These are phyloP conservation scores for Spergularia azorica DNA, from an alignment of 179 eudicot species.

Conservation along the genomic window DNA sequence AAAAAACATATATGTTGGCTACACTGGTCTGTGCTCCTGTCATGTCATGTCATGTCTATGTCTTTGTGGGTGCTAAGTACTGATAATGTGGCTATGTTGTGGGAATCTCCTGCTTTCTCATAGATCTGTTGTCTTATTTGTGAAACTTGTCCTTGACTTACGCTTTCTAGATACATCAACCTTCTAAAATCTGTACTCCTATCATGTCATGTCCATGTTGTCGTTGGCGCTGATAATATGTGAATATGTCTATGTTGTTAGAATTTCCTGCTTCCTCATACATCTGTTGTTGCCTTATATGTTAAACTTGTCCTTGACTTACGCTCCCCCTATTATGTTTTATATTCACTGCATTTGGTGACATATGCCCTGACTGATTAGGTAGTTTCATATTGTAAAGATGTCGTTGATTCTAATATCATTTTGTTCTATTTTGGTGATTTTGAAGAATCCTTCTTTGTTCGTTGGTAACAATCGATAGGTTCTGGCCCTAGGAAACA, in stretches of 20 bases:
- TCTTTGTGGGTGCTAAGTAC: not conserved
- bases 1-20: not conserved
- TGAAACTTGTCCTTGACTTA: not conserved
- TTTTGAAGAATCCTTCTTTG: not conserved
- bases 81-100: not conserved
- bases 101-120: not conserved
- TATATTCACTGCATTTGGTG: too few species aligned
- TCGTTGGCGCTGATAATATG: not conserved
- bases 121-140: not conserved
- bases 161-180: not conserved
- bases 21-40: not conserved
- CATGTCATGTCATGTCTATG: not conserved
- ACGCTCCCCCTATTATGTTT: too few species aligned
- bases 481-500: not conserved
- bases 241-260: not conserved
- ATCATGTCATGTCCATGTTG: not conserved
- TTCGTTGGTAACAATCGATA: not conserved
- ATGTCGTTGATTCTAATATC: not conserved
- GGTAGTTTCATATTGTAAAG: not conserved
- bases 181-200: not conserved
- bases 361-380: too few species aligned
- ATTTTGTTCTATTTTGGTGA: not conserved
- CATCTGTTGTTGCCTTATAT: not conserved
- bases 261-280: not conserved
- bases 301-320: not conserved